Base-by-base conservation (phyloP, 2,329 filamentous ascomycete genomes). In the Diplocarpon rosae region DNA sequence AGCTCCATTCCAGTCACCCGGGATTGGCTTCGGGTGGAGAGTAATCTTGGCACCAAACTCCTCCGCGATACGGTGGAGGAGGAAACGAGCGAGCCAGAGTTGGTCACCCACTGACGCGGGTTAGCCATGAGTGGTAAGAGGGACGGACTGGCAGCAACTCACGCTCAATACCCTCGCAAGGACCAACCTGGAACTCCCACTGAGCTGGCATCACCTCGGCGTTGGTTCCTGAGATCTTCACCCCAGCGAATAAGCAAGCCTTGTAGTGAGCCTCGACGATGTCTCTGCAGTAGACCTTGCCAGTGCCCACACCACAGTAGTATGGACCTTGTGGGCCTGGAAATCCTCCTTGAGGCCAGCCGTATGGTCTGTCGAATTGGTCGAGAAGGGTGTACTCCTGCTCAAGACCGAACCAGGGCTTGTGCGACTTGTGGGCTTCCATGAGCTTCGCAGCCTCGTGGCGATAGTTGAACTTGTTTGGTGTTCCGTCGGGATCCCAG, bases 401-500 rank as follows among this genome's bases (percentile, higher is more conserved):
- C 66, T 95, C 90, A 14, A 98, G 80, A 69, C 92, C 92, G 69
- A 96, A 98, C 92, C 90, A 96, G 63, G 92, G 89, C 65, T 84
- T 75, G 60, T 90, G 82, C 46, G 79, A 72, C 65, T 80, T 80
- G 67, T 95, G 80, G 52, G 80, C 76, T 67, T 92, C 80, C 86
- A 96, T 94, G 60, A 95, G 74, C 67, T 92, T 83, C 63, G 78
- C 78, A 62, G 81, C 84, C 62, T 96, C 90, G 66, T 95, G 84
- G 58, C 92, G 86, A 81, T 83, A 85, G 83, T 98, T 98, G 83
- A 78, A 96, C 69, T 94, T 89, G 81, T 96, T 98, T 68, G 92
- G 92, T 52, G 80, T 87, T 63, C 88, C 89, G 68, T 95, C 89
- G 55, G 85, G 73, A 65, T 90, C 88, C 84, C 87, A 95, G 69